These are phyloP conservation scores for Amphibolis antarctica DNA, from an alignment of 106 monocot genomes.

Conservation along the genomic window DNA sequence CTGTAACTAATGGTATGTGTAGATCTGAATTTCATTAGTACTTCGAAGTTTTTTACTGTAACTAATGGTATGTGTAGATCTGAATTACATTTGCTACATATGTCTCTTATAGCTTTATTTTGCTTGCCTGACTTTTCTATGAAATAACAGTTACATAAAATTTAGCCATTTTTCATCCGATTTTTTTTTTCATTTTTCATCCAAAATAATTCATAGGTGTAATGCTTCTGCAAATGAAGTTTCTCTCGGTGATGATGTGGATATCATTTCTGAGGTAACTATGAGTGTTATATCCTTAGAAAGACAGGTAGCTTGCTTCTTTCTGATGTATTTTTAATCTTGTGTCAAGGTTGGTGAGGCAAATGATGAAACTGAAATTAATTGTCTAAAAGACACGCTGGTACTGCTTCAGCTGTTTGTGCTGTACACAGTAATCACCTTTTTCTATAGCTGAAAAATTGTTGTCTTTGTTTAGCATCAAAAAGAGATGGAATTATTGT, in stretches of 20 bases:
- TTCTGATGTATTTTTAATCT: not conserved
- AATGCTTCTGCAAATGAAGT: not conserved
- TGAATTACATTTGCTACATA: too few species aligned
- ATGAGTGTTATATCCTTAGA: not conserved
- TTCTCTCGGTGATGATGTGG: not conserved
- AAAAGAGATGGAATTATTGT: constrained; percentile 49
- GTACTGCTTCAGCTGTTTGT: constrained; percentile 19
- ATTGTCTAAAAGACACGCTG: constrained; percentile 39
- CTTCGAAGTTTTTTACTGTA: too few species aligned
- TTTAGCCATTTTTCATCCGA: too few species aligned
- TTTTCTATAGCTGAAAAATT: not conserved
- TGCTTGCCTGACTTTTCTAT: too few species aligned
- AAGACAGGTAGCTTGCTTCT: not conserved
- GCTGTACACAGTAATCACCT: not conserved
- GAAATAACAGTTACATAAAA: too few species aligned
- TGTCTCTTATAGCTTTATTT: too few species aligned
- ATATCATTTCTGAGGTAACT: constrained; percentile 6
- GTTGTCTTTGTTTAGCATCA: constrained; percentile 27
- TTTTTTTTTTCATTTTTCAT: too few species aligned
- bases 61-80: too few species aligned
- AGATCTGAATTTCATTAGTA: too few species aligned
- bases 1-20: too few species aligned
- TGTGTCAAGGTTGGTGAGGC: constrained; percentile 19
- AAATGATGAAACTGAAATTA: constrained; percentile 23
- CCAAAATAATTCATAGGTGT: not conserved